Conservation (phyloP, 202 grass and related monocot genomes). For the Brachypodium distachyon region DNA sequence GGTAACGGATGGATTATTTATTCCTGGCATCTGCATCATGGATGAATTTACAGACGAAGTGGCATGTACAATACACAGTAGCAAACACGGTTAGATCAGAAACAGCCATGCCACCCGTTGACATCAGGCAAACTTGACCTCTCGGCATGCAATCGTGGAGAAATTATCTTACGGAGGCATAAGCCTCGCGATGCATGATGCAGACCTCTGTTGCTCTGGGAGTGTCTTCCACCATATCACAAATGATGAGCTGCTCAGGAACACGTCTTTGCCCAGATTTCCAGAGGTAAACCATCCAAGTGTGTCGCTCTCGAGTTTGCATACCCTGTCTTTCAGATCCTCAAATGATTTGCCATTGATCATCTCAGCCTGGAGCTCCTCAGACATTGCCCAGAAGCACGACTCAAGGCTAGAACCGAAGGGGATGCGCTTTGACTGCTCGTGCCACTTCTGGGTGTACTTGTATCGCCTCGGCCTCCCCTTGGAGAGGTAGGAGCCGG, state of each 20-base stretch:
- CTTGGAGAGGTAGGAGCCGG: conserved; percentile 69
- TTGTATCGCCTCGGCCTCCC: conserved; percentile 66
- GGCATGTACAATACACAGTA: too few relatives aligned
- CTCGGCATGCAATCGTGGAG: background rate
- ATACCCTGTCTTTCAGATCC: conserved; percentile 53
- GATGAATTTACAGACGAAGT: too few relatives aligned
- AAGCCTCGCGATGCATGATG: conserved; percentile 50
- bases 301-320: conserved; percentile 55
- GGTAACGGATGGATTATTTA: too few relatives aligned
- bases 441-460: conserved; percentile 88
- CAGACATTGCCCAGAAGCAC: conserved; percentile 75
- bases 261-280: conserved; percentile 57
- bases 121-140: too few relatives aligned
- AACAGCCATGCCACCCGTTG: too few relatives aligned
- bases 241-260: conserved; percentile 66
- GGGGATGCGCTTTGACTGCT: conserved; percentile 43
- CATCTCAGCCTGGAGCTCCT: conserved; percentile 70
- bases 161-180: background rate
- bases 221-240: conserved; percentile 83
- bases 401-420: conserved; percentile 54
- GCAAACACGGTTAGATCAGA: too few relatives aligned
- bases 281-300: conserved; percentile 56
- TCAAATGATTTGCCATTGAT: conserved; percentile 34
- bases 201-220: conserved; percentile 46
- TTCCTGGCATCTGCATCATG: too few relatives aligned